Evolutionary conservation across 345 rosid species (phyloP).

Genomic region (Nephelium lappaceum): DNA sequence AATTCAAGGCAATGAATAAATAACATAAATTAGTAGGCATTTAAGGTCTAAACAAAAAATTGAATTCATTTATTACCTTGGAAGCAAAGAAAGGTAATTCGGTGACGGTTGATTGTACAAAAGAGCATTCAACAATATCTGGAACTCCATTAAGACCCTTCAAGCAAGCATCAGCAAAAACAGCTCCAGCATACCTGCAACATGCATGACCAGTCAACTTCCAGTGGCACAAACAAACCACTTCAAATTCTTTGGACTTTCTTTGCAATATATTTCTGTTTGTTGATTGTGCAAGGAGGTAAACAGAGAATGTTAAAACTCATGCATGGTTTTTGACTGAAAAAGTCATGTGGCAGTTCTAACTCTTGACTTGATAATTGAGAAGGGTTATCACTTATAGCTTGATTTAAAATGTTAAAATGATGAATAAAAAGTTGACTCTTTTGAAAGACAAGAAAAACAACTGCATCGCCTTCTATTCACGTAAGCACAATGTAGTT

Average conservation of each 20-base stretch:
- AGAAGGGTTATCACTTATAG: not conserved
- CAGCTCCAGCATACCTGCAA: conserved; percentile 82
- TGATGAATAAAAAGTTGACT: not conserved
- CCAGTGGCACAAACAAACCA: not conserved
- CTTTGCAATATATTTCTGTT: not conserved
- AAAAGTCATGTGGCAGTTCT: not conserved
- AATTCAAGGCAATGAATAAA: not conserved
- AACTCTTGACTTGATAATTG: not conserved
- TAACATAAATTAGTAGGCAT: not conserved
- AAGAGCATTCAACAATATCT: conserved; percentile 74
- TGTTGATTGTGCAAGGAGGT: not conserved
- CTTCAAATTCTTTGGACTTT: not conserved
- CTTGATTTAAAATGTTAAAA: not conserved
- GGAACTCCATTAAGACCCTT: conserved; percentile 86
- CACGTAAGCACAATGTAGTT: not conserved
- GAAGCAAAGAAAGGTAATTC: conserved; percentile 92
- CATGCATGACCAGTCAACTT: conserved; percentile 7
- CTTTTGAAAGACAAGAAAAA: not conserved
- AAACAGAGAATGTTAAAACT: not conserved
- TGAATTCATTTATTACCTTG: conserved; percentile 54
- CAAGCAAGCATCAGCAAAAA: conserved; percentile 90
- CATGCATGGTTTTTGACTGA: not conserved
- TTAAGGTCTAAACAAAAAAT: not conserved
- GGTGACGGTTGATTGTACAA: conserved; percentile 66
- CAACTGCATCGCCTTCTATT: not conserved